Conservation (phyloP, 2,329 filamentous ascomycete species). For the Corynespora cassiicola region DNA sequence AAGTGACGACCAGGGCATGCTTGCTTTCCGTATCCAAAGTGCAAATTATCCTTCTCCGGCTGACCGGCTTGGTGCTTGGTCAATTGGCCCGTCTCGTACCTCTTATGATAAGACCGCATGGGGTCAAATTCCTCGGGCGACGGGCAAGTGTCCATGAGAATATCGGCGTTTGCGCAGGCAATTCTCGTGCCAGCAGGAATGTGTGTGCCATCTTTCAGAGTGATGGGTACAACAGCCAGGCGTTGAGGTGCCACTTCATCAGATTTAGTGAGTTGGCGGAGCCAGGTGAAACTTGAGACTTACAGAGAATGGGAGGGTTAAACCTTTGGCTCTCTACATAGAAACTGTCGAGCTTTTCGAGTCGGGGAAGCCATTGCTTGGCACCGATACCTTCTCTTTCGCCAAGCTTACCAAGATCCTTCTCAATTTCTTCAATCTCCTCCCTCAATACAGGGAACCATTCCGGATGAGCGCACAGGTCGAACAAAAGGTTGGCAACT, state of each 20-base stretch:
- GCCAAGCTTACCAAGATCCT: slow-evolving; percentile 3
- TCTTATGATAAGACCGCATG: slow-evolving; percentile 15
- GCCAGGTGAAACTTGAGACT: not conserved
- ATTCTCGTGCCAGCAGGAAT: slow-evolving; percentile 13
- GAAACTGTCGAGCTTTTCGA: slow-evolving; percentile 18
- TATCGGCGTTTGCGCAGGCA: slow-evolving; percentile 9
- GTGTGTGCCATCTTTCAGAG: slow-evolving; percentile 15
- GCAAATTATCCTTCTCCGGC: slow-evolving; percentile 11
- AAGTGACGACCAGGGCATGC: slow-evolving; percentile 18
- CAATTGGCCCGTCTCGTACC: slow-evolving; percentile 8
- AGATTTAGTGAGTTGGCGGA: not conserved
- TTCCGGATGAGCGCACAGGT: slow-evolving; percentile 20
- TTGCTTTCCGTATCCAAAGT: slow-evolving; percentile 17
- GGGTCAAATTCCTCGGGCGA: slow-evolving; percentile 14
- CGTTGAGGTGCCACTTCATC: slow-evolving; percentile 10
- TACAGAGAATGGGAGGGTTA: slow-evolving; percentile 16
- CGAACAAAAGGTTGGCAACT: slow-evolving; percentile 13
- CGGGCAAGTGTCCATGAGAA: slow-evolving; percentile 8
- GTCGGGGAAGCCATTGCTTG: slow-evolving; percentile 8
- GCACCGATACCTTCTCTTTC: slow-evolving; percentile 2
- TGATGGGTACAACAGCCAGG: slow-evolving; percentile 8
- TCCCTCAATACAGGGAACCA: slow-evolving; percentile 14
- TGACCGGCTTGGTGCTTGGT: slow-evolving; percentile 3
- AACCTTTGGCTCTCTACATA: slow-evolving; percentile 15
- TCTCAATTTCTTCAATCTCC: slow-evolving; percentile 14